Evolutionary conservation across 2,329 filamentous ascomycete genomes (phyloP), one percentile per base, ranked within the genome.

Genomic region (Diaporthe sp.): DNA sequence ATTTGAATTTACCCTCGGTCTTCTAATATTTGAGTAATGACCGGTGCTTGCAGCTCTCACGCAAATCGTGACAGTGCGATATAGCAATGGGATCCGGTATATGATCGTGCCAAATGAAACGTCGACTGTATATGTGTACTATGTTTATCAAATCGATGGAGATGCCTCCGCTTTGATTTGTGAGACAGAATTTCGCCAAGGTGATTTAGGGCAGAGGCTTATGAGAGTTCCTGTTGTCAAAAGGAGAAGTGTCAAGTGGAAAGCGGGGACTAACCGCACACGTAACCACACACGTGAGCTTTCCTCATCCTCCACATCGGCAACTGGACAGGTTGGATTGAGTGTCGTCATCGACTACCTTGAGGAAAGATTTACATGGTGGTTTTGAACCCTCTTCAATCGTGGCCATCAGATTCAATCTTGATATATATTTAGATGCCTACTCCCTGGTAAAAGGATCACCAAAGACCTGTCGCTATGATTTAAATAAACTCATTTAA

Each of bases 291-390:
- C 3, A 67, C 13, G 42, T 19, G 61, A 67, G 42, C 61, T 35
- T 25, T 50, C 17, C 42, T 50, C 52, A 12, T 10, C 61, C 61
- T 67, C 61, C 61, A 67, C 61, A 52, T 52, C 45, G 28, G 30
- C 38, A 17, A 50, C 42, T 66, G 61, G 61, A 35, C 61, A 50
- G 30, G 10, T 35, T n/a, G 19, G 28, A 25, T 50, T 25, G 19
- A 8, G 45, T 67, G 61, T 67, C 61, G 61, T 67, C 61, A 67
- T 67, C 61, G 61, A 67, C 22, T 25, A 6, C 38, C 30, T 50
- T 13, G 61, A 25, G 19, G 4, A 50, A 35, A 19, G 22, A 52
- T 67, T 38, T 38, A 38, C 35, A 38, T 38, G 35, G 35, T 5
- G 35, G 10, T 38, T 38, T 10, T 38, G 5, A 38, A 38, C 35